Base-by-base conservation (phyloP, 2,329 filamentous ascomycete genomes). In the Beauveria scarabaeidicola region DNA sequence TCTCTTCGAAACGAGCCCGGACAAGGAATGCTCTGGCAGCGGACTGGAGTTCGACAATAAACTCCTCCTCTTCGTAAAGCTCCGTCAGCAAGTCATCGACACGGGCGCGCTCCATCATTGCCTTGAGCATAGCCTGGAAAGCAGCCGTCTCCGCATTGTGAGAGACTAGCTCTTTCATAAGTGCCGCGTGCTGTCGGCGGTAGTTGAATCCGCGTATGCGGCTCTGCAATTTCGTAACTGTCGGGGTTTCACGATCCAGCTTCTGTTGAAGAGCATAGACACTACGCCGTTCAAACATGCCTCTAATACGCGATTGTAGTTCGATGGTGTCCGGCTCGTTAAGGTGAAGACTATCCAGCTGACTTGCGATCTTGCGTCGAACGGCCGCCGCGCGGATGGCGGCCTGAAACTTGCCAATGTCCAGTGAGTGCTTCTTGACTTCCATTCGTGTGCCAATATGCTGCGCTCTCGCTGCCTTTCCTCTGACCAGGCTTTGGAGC, bases 1-100 rank as follows among this genome's bases (percentile, higher is more conserved):
- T 96, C 72, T 95, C 90, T 56, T 83, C 84, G 67, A 96, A 97
- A 19, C 80, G 81, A 15, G 78, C 80, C 38, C 93, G 84, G 36
- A 97, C 83, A 3, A 95, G 72, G 66, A 84, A 86, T 3, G 85
- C 93, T 66, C 87, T 85, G 8, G 88, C 83, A 6, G 84, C 80
- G 5, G 91, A 81, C 72, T 97, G 92, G 25, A 96, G 74, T 32
- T 86, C 88, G 9, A 84, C 76, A 61, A 97, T 81, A 0, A 79
- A 78, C n/a, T 88, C 87, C 68, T 97, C 92, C 63, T 95, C 85
- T 57, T 87, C 87, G 61, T 96, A 90, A 2, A 97, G 80, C 64
- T 93, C 85, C 23, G 81, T 82, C 43, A 99, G 80, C 1, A 91
- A 77, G 48, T 85, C 81, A 19, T 89, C 91, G 53, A 97, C 81